Percentiles rank a stretch among this genome's conserved stretches.
Conservation (phyloP, 1,139 yeast genomes). For the Yueomyces sp. region DNA sequence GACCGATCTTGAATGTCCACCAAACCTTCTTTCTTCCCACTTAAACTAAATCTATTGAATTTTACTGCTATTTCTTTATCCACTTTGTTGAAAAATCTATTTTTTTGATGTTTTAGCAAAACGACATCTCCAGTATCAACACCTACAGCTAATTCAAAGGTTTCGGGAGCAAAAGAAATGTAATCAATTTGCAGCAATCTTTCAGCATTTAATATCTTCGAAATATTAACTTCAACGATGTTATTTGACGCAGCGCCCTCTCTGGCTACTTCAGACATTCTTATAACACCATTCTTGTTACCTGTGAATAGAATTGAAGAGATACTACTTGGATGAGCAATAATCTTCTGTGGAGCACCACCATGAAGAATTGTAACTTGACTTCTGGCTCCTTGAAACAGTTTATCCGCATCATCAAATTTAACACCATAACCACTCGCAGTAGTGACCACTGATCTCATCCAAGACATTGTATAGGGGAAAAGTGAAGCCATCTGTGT, state of each 20-base stretch:
- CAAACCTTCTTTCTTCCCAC: conserved; percentile 16
- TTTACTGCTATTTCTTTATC: conserved; percentile 18
- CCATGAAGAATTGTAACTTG: neutral
- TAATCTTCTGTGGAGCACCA: neutral
- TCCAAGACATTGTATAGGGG: conserved; percentile 71
- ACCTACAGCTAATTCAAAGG: conserved; percentile 62
- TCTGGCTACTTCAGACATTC: conserved; percentile 72
- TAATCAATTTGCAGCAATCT: conserved; percentile 35
- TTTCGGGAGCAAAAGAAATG: conserved; percentile 66
- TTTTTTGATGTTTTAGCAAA: conserved; percentile 60
- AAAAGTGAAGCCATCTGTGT: conserved; percentile 47
- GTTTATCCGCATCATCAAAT: neutral
- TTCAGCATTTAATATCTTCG: conserved; percentile 33
- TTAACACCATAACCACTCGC: neutral
- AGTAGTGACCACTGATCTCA: conserved; percentile 56
- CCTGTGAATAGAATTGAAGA: conserved; percentile 40
- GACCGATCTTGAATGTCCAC: conserved; percentile 28
- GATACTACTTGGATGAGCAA: neutral
- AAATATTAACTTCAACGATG: conserved; percentile 42
- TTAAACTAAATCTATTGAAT: conserved; percentile 23
- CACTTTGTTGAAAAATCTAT: conserved; percentile 28
- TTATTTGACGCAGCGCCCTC: conserved; percentile 59
- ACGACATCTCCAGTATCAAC: conserved; percentile 58
- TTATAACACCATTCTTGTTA: conserved; percentile 65
- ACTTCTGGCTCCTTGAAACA: neutral